Percentiles rank a stretch among this genome's conserved stretches.
Evolutionary conservation across 2,329 filamentous ascomycete genomes (phyloP).

Genomic region (Colletotrichum sojae): DNA sequence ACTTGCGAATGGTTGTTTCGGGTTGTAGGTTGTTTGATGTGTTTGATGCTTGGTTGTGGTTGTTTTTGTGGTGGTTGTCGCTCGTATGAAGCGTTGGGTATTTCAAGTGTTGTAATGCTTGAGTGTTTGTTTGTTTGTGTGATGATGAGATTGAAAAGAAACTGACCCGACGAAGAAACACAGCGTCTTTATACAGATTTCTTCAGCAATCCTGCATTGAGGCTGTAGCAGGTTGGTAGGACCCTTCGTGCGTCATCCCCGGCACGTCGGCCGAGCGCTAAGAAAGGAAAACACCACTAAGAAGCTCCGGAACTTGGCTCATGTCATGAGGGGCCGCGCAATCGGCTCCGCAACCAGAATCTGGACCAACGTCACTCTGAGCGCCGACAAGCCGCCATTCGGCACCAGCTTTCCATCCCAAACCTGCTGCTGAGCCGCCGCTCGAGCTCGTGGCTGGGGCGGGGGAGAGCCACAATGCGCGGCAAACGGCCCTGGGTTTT

Average conservation of each 20-base stretch:
- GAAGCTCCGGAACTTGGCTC: constrained; percentile 24
- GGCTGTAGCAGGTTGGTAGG: constrained; percentile 1
- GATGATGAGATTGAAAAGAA: neutral
- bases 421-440: neutral
- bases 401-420: neutral
- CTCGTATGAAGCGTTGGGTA: neutral
- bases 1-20: neutral
- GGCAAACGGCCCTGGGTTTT: neutral
- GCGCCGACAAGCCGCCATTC: constrained; percentile 20
- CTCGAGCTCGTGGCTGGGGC: constrained; percentile 21
- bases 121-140: neutral
- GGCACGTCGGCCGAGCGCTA: constrained; percentile 25
- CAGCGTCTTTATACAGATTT: neutral
- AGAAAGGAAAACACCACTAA: constrained; percentile 23
- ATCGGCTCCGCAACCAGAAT: constrained; percentile 19
- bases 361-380: constrained; percentile 34
- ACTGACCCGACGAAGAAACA: neutral
- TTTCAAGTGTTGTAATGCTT: neutral
- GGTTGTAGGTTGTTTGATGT: neutral
- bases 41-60: neutral
- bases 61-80: neutral
- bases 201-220: constrained; percentile 5
- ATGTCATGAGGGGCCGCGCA: constrained; percentile 38
- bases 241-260: constrained; percentile 35
- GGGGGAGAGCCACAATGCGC: constrained; percentile 12